Percentiles rank a stretch among this genome's conserved stretches.
Conservation (phyloP, 2,329 filamentous ascomycete genomes). For the Botryotinia calthae region DNA sequence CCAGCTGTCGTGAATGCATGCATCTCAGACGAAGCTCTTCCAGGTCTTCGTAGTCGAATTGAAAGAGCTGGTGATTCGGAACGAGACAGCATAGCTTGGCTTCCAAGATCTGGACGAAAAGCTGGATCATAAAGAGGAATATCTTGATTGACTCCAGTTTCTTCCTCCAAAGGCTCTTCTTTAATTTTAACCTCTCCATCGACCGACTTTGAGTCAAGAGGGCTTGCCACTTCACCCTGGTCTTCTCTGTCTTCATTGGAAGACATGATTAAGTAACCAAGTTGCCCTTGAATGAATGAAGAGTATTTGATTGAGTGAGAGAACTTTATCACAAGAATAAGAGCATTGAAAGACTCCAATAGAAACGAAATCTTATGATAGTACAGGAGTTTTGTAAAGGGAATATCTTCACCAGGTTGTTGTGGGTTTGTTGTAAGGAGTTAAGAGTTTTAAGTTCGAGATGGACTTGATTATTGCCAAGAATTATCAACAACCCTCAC, state of each 20-base stretch:
- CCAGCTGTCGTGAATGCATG: neutral
- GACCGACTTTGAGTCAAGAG: neutral
- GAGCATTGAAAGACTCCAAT: rapidly evolving
- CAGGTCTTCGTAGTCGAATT: neutral
- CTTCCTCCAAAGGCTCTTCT: neutral
- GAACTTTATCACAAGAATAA: neutral
- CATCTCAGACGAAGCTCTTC: neutral
- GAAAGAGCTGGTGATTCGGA: neutral
- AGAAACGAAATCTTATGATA: neutral
- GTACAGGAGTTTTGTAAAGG: neutral
- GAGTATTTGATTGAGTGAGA: neutral
- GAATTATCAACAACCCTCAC: neutral
- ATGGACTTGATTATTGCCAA: neutral
- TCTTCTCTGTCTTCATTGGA: neutral
- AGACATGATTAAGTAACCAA: neutral
- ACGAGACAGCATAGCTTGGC: neutral
- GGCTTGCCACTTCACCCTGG: too few species aligned
- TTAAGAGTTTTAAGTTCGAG: neutral
- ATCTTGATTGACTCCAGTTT: neutral
- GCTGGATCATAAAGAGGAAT: neutral
- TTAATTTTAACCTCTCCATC: neutral
- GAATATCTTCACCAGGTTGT: neutral
- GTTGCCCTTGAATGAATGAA: neutral
- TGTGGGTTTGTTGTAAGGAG: neutral
- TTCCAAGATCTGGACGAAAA: neutral